Percentiles rank a stretch among this genome's conserved stretches.
Conservation (phyloP, 2,329 filamentous ascomycete genomes). For the Diplocarpon rosae region DNA sequence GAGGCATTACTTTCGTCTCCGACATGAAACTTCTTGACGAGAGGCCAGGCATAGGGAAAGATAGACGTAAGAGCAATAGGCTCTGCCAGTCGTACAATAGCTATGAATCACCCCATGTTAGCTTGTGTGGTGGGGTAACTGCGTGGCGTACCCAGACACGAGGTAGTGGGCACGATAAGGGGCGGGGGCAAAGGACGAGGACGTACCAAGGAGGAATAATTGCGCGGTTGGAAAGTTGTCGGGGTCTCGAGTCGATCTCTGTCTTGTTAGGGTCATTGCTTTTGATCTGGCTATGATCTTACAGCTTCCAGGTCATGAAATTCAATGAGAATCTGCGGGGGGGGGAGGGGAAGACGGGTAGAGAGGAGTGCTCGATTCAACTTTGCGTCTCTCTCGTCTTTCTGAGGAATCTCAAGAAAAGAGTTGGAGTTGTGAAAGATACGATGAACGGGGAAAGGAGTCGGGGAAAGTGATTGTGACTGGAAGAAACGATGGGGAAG, state of each 20-base stretch:
- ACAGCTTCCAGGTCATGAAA: conserved; percentile 14
- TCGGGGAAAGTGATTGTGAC: neutral
- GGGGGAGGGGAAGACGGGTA: neutral
- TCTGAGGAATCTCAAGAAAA: too few relatives aligned
- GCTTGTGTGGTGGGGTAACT: neutral
- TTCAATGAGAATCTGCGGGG: conserved; percentile 9
- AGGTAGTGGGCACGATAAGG: too few relatives aligned
- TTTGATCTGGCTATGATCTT: conserved; percentile 14
- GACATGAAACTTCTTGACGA: conserved; percentile 66
- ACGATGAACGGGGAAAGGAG: neutral
- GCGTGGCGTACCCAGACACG: too few relatives aligned
- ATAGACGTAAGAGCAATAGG: conserved; percentile 89
- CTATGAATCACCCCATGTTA: conserved; percentile 13
- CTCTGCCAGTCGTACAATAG: conserved; percentile 85
- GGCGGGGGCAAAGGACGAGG: neutral
- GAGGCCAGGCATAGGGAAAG: conserved; percentile 82
- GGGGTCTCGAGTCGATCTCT: conserved; percentile 40
- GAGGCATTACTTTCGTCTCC: conserved; percentile 66
- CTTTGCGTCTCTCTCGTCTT: conserved; percentile 1
- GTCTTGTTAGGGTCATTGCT: conserved; percentile 22
- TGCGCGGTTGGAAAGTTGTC: conserved; percentile 73
- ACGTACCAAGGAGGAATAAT: conserved; percentile 72
- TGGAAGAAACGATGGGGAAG: neutral
- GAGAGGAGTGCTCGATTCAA: neutral
- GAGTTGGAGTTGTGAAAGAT: too few relatives aligned